Evolutionary conservation across 768 basidiomycete species (phyloP).

Genomic region (Amanita polypyramis): DNA sequence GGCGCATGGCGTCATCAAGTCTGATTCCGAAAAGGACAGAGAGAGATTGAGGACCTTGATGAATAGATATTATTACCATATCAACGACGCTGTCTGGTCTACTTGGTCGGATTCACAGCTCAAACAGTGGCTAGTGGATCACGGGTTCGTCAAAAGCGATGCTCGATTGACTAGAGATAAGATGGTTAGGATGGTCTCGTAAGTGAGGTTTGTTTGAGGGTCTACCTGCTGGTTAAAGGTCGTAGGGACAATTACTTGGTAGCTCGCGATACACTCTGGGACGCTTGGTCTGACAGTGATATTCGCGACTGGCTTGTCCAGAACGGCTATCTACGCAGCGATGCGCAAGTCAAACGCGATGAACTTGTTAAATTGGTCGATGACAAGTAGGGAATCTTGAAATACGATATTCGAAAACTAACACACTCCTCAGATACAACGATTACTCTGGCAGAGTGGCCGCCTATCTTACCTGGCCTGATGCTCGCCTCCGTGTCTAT

Average conservation of each 20-base stretch:
- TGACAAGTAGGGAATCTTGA: slow-evolving; percentile 38
- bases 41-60: slow-evolving; percentile 57
- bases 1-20: slow-evolving; percentile 60
- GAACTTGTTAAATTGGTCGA: slow-evolving; percentile 67
- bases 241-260: slow-evolving; percentile 58
- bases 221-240: background rate
- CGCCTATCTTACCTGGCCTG: slow-evolving; percentile 83
- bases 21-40: slow-evolving; percentile 39
- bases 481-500: slow-evolving; percentile 85
- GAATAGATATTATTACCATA: slow-evolving; percentile 68
- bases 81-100: slow-evolving; percentile 42
- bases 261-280: slow-evolving; percentile 49
- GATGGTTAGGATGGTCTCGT: slow-evolving; percentile 64
- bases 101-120: slow-evolving; percentile 75
- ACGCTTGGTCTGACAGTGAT: slow-evolving; percentile 64
- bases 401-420: background rate
- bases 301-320: slow-evolving; percentile 66
- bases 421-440: slow-evolving; percentile 33
- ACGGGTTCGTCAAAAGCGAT: slow-evolving; percentile 63
- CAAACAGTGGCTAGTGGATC: slow-evolving; percentile 69
- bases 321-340: slow-evolving; percentile 52
- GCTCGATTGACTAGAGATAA: slow-evolving; percentile 62
- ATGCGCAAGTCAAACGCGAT: slow-evolving; percentile 59
- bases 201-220: slow-evolving; percentile 14
- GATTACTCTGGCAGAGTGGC: slow-evolving; percentile 33